These are phyloP conservation scores for Ascochyta viciae-villosae DNA, from an alignment of 2,329 filamentous ascomycete genomes.

Conservation along the genomic window DNA sequence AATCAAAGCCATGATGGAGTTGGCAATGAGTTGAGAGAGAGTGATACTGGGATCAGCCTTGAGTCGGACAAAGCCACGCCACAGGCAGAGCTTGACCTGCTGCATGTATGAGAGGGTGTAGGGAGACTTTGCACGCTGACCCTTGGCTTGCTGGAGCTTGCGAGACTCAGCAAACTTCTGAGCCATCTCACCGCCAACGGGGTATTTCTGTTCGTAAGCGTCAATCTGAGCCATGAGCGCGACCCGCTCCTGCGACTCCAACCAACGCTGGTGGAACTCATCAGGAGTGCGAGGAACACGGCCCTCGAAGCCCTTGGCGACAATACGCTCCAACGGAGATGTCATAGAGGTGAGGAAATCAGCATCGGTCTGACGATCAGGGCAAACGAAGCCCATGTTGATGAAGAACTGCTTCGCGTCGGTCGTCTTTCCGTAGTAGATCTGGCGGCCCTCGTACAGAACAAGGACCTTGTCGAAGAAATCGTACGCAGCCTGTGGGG, in stretches of 20 bases:
- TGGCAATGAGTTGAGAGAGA: conserved; percentile 71
- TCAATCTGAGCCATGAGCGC: conserved; percentile 55
- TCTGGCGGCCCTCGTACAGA: conserved; percentile 71
- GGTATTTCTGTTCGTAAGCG: conserved; percentile 54
- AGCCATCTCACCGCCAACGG: conserved; percentile 54
- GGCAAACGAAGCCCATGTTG: conserved; percentile 75
- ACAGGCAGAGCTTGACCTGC: conserved; percentile 80
- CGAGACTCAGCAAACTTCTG: conserved; percentile 57
- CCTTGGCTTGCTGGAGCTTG: conserved; percentile 56
- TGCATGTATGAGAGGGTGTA: conserved; percentile 80
- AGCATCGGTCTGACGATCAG: conserved; percentile 73
- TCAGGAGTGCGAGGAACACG: conserved; percentile 58
- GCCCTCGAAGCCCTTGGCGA: conserved; percentile 54
- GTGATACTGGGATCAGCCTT: conserved; percentile 79
- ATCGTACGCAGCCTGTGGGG: conserved; percentile 72
- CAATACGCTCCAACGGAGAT: conserved; percentile 55
- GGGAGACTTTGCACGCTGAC: conserved; percentile 71
- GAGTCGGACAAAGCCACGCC: conserved; percentile 80
- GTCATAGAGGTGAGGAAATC: conserved; percentile 83
- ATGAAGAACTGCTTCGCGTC: conserved; percentile 73
- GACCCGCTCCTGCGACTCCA: conserved; percentile 59
- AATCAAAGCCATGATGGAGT: conserved; percentile 78
- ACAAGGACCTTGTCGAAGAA: conserved; percentile 73
- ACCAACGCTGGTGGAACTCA: conserved; percentile 61
- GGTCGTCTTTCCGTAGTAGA: conserved; percentile 72